Conservation (phyloP, 129 eudicot species). For the Helianthus annuus region HanXRQr2.0-SUNRISE NC_035443.2:164809065-164809564, state of each 20-base stretch:
- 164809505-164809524: too few relatives aligned
- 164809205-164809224: slow-evolving; percentile 92
- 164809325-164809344: slow-evolving; percentile 94
- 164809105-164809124: too few relatives aligned
- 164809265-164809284: slow-evolving; percentile 95
- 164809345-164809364: slow-evolving; percentile 97
- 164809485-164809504: too few relatives aligned
- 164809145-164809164: slow-evolving; percentile 70
- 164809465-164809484: too few relatives aligned
- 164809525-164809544: too few relatives aligned
- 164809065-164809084: too few relatives aligned
- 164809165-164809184: slow-evolving; percentile 89
- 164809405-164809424: not conserved
- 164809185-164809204: slow-evolving; percentile 90
- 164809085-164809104: too few relatives aligned
- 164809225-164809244: slow-evolving; percentile 90
- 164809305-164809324: slow-evolving; percentile 99
- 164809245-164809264: slow-evolving; percentile 96
- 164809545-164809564: too few relatives aligned
- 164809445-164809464: too few relatives aligned
- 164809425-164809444: too few relatives aligned
- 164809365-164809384: slow-evolving; percentile 82
- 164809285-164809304: slow-evolving; percentile 99
- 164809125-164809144: too few relatives aligned
- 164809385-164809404: not conserved